A percentile compares a stretch with the other conserved stretches of the same genome.
Evolutionary conservation across 345 rosid species (phyloP).

Genomic region (Ceriops decandra): DNA sequence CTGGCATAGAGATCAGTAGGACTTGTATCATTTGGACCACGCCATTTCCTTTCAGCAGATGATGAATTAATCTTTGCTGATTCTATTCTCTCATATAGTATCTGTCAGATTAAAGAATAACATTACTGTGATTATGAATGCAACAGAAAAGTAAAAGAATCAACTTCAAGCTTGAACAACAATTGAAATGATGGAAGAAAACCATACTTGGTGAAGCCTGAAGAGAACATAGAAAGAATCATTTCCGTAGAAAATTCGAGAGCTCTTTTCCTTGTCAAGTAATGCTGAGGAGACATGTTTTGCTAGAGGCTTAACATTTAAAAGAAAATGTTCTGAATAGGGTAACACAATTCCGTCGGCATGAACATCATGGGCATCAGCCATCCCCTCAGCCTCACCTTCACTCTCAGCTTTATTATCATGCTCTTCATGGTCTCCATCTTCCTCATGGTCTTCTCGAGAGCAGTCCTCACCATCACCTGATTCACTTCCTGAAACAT

Average conservation of each 20-base stretch:
- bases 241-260: conserved; percentile 83
- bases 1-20: conserved; percentile 81
- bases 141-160: conserved; percentile 3
- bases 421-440: conserved; percentile 57
- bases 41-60: conserved; percentile 89
- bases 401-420: conserved; percentile 86
- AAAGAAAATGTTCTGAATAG: conserved; percentile 62
- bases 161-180: neutral
- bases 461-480: conserved; percentile 83
- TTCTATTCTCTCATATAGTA: conserved; percentile 76
- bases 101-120: conserved; percentile 30
- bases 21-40: conserved; percentile 60
- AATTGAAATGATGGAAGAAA: neutral
- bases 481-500: conserved; percentile 84
- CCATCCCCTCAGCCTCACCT: conserved; percentile 93
- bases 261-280: conserved; percentile 44
- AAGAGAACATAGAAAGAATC: conserved; percentile 91
- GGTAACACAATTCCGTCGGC: conserved; percentile 62
- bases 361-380: conserved; percentile 71
- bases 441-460: conserved; percentile 79
- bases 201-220: conserved; percentile 93
- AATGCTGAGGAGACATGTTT: conserved; percentile 61
- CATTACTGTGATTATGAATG: conserved; percentile 9
- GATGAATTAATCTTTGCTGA: conserved; percentile 94
- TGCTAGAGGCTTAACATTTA: conserved; percentile 77